A percentile compares a stretch with the other conserved stretches of the same genome.
Evolutionary conservation across 2,329 filamentous ascomycete genomes (phyloP).

Genomic region (Fusarium virguliforme): DNA sequence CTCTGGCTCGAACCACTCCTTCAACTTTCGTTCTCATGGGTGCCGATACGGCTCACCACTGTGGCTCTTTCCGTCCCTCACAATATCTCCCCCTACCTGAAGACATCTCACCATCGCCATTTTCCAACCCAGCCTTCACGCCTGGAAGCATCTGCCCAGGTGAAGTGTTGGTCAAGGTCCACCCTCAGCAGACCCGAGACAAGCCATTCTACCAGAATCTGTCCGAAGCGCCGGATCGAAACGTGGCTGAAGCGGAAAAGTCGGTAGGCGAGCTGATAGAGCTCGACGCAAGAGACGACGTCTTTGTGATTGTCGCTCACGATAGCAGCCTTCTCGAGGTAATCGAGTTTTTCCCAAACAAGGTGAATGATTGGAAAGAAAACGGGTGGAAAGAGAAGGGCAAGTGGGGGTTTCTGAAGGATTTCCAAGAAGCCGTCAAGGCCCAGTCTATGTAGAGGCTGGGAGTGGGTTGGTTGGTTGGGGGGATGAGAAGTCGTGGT

Average conservation of each 20-base stretch:
- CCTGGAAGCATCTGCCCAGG: constrained; percentile 16
- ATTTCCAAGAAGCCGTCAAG: constrained; percentile 4
- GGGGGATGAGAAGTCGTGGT: neutral
- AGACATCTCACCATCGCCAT: constrained; percentile 10
- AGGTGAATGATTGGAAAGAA: constrained; percentile 13
- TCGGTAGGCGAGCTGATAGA: constrained; percentile 12
- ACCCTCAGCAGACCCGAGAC: neutral
- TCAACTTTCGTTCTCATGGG: constrained; percentile 20
- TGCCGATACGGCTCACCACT: constrained; percentile 15
- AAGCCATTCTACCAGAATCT: constrained; percentile 14
- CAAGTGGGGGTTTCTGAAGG: constrained; percentile 14
- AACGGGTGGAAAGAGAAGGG: constrained; percentile 18
- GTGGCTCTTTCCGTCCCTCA: neutral
- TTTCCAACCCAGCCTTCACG: constrained; percentile 3
- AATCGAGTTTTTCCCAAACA: constrained; percentile 17
- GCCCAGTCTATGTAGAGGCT: neutral
- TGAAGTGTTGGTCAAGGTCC: constrained; percentile 1
- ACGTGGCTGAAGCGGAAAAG: constrained; percentile 13
- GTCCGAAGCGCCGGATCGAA: neutral
- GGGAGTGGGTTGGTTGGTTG: neutral
- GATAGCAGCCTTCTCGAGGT: constrained; percentile 15
- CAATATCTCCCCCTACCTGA: neutral
- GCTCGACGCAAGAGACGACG: constrained; percentile 7
- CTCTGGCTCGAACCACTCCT: constrained; percentile 29
- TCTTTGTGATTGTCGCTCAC: constrained; percentile 22